Conservation (phyloP, 2,329 filamentous ascomycete genomes). For the Epichloe uncinata region DNA sequence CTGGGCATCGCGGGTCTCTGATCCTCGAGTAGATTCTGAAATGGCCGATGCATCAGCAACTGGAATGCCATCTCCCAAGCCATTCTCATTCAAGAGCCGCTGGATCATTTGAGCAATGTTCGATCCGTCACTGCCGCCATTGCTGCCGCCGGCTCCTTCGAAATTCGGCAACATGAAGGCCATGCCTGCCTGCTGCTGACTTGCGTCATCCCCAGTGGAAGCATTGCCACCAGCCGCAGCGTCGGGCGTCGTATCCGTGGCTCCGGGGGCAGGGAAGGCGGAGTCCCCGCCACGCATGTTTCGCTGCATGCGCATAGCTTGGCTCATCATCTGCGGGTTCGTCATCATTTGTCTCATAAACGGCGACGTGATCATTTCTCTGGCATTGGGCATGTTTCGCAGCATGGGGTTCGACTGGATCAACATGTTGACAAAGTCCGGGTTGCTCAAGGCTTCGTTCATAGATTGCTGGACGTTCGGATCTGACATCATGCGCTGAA, state of each 20-base stretch:
- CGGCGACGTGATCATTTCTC: conserved; percentile 78
- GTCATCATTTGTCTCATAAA: conserved; percentile 88
- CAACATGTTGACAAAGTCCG: conserved; percentile 92
- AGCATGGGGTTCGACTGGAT: conserved; percentile 82
- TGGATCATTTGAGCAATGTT: conserved; percentile 18
- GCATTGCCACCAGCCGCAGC: conserved; percentile 16
- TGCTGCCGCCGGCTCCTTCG: conserved; percentile 8
- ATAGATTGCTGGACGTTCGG: conserved; percentile 76
- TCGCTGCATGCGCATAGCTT: conserved; percentile 71
- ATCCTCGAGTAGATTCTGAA: conserved; percentile 14
- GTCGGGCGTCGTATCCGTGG: conserved; percentile 73
- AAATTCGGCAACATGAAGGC: conserved; percentile 18
- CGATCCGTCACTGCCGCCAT: conserved; percentile 9
- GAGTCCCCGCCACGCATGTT: conserved; percentile 45
- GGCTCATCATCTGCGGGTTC: conserved; percentile 71
- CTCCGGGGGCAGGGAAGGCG: conserved; percentile 79
- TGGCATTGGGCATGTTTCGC: conserved; percentile 58
- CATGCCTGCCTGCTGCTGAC: conserved; percentile 26
- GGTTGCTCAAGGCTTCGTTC: conserved; percentile 92
- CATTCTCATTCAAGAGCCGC: conserved; percentile 7
- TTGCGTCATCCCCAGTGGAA: conserved; percentile 16
- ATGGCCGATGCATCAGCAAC: conserved; percentile 16
- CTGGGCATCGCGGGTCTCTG: conserved; percentile 13
- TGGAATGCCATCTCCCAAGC: conserved; percentile 22
- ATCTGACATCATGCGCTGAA: conserved; percentile 77